phyloP scores from a whole-genome alignment of 345 rosid genomes.

The Gossypium thurberi region DNA sequence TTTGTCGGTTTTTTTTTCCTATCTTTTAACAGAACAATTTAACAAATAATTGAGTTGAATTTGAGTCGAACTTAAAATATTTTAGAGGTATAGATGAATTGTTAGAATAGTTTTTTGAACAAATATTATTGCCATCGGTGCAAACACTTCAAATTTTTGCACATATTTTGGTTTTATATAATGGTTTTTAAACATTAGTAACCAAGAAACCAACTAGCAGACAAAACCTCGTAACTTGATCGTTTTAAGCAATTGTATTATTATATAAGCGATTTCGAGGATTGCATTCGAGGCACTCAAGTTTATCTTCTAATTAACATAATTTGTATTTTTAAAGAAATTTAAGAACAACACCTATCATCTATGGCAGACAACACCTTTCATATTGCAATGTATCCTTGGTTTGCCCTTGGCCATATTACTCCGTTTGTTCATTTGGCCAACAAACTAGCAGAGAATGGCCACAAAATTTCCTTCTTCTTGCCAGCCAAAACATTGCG shows the following conservation, averaged over 20 bases:
- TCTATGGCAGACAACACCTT: constrained; percentile 4
- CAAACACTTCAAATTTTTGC: too few species aligned
- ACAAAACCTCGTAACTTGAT: too few species aligned
- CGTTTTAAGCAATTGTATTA: neutral
- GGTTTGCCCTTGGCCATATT: constrained; percentile 24
- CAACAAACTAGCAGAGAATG: constrained; percentile 21
- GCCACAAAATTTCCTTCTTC: constrained; percentile 24
- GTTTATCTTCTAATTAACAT: neutral
- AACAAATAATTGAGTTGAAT: too few species aligned
- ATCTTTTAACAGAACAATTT: neutral
- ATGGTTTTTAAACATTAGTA: too few species aligned
- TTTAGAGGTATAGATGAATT: too few species aligned
- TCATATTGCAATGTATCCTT: constrained; percentile 28
- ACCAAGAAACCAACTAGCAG: too few species aligned
- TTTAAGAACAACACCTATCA: neutral
- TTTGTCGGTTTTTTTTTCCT: too few species aligned
- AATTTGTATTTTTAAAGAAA: neutral
- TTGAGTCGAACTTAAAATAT: too few species aligned
- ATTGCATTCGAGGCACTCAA: neutral
- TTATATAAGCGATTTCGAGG: neutral
- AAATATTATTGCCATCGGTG: too few species aligned
- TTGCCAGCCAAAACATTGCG: constrained; percentile 18
- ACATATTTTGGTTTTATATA: too few species aligned
- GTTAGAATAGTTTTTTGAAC: too few species aligned
- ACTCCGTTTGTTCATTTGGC: constrained; percentile 22